Evolutionary conservation across 2,329 filamentous ascomycete genomes (phyloP), one percentile per base, ranked within the genome.

Genomic region (Ophiosphaerella korrae): DNA sequence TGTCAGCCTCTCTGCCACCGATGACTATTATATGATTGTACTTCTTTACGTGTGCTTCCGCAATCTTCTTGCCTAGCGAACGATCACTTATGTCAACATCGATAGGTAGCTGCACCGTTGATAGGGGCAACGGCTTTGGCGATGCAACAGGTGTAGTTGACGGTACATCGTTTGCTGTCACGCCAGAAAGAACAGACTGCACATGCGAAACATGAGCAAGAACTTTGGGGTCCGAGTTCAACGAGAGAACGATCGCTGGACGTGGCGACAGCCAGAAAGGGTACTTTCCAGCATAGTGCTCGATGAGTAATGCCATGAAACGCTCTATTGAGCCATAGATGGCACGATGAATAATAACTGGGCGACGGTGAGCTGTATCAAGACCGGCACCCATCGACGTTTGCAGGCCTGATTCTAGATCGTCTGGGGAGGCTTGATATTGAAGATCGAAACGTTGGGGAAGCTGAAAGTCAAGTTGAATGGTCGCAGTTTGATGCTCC

Each of bases 401-500:
- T 80, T 73, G 61, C 39, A 84, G 79, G 48, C 78, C 76, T 21
- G 78, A 76, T 63, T 89, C 85, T 14, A 81, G 68, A 57, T 87
- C 84, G 0, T 87, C 84, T 0, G 85, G 84, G 0, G 88, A 86
- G 1, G 86, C 86, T 64, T 84, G 80, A 66, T 96, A 96, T 64
- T 87, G 82, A 32, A 96, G 77, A 39, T 84, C 84, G 67, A 96
- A 96, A 11, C 90, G 84, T 67, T 90, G 88, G 1, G 91, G 91
- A 2, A 96, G 80, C 73, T 96, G 92, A 71, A 96, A 95, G 71
- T 96, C 91, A 24, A 96, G 83, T 76, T 96, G 91, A 43, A 96
- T 88, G 0, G 91, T 95, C 3, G 90, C 92, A 2, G 92, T 90
- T 70, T 96, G 91, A 68, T 95, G 91, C 64, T 92, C 89, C 68